These are phyloP conservation scores for Quambalaria eucalypti DNA, from an alignment of 1,284 basidiomycete genomes.

Conservation along the genomic window DNA sequence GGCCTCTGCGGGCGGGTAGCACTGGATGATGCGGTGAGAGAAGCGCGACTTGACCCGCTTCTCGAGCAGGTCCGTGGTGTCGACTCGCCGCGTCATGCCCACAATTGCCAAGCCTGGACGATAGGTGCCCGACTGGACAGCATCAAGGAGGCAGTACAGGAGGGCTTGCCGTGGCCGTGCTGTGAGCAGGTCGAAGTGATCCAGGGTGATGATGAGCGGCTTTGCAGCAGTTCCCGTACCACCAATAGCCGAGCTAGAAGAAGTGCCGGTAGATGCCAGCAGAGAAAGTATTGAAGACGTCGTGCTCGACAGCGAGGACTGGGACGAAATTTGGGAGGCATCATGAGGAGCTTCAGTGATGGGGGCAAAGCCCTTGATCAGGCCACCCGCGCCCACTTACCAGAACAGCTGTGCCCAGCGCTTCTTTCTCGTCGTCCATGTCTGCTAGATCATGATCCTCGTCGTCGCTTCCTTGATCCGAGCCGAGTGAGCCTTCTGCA, in stretches of 20 bases:
- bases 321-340: too few species aligned
- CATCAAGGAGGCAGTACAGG: constrained; percentile 44
- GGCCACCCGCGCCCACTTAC: constrained; percentile 2
- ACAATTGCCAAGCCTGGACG: constrained; percentile 34
- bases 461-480: not conserved
- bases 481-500: not conserved
- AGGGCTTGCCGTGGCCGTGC: constrained; percentile 34
- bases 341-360: too few species aligned
- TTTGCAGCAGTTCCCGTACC: not conserved
- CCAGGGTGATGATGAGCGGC: constrained; percentile 37
- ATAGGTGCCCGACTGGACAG: constrained; percentile 41
- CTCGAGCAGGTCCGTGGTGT: constrained; percentile 38
- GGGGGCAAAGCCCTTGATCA: not conserved
- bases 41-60: constrained; percentile 42
- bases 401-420: constrained; percentile 3
- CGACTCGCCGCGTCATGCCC: constrained; percentile 31
- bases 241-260: constrained; percentile 12
- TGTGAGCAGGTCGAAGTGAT: constrained; percentile 40
- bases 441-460: constrained; percentile 4
- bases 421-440: constrained; percentile 7
- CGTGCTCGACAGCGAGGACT: constrained; percentile 13
- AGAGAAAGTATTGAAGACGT: constrained; percentile 33
- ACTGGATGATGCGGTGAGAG: constrained; percentile 36
- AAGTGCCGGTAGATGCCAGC: constrained; percentile 7
- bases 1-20: constrained; percentile 18